Evolutionary conservation across 2,329 filamentous ascomycete genomes (phyloP), one percentile per base, ranked within the genome.

Genomic region (Hypomyces perniciosus): DNA sequence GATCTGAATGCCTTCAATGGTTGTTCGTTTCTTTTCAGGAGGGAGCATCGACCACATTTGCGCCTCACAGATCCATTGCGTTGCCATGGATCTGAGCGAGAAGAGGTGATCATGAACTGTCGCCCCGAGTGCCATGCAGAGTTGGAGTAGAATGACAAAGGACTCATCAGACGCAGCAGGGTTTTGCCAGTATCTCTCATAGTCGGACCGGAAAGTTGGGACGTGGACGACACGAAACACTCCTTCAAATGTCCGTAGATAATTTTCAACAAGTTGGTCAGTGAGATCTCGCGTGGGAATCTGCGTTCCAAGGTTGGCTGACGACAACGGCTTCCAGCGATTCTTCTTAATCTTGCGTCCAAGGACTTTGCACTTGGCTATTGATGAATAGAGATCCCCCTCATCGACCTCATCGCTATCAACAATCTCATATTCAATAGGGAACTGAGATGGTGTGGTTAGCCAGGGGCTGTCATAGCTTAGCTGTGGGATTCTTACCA

Each of bases 141-240:
- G 68, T 59, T 79, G 77, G 33, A 81, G 62, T 50, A 77, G 75
- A n/a, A 80, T 69, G 7, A 78, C 48, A 57, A 81, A 80, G 6
- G 66, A 62, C 12, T 66, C 59, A 30, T 68, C 73, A 2, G 69
- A 65, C 0, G 65, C 63, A 20, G 63, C 57, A 0, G 72, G 69
- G 12, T 70, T 68, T 31, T 69, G 63, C 76, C 75, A 80, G 60
- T 75, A 77, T 3, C 62, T 58, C 8, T 71, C 68, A 56, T 83
- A 85, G 31, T 81, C 76, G 8, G 68, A 67, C 41, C 71, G 67
- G 54, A 85, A 84, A 0, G 74, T 76, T 0, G 81, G 80, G 1
- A 79, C 61, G 59, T 85, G 77, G 7, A 85, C 52, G 27, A 85
- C 71, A 3, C 82, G 73, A 54, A 79, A 73, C 12, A 78, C 74